Evolutionary conservation across 164 flowering plant species (phyloP), one percentile per base, ranked within the genome.

Genomic region (Magnolia officinalis): DNA sequence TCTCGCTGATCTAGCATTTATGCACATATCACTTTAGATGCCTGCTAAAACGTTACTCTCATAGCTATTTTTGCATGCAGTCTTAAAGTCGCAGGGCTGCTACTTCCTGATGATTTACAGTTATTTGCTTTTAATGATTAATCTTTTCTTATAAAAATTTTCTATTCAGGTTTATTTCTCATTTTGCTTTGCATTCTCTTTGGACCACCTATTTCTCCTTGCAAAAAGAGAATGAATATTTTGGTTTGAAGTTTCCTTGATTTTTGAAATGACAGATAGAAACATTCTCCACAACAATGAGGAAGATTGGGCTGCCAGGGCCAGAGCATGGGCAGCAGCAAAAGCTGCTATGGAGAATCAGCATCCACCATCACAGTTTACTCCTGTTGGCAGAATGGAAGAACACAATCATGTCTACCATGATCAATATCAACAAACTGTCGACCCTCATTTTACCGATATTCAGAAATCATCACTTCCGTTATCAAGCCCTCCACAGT

Each of bases 271-370:
- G 58, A 50, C 77, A 83, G 83, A 81, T 61, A 65, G 76, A 67
- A 77, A 31, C 59, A 55, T 82, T 88, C 90, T 83, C 24, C 88
- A 82, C 72, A 87, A 73, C 82, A 88, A 89, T 84, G 93, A 84
- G 75, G 94, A 92, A 80, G 99, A 91, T 76, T 96, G 95, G 99
- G 99, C 89, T 78, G 92, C 98, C 49, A 88, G 81, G 82, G 99
- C 99, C 67, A 90, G 86, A 80, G 99, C 91, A 75, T 96, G 99
- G 99, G 97, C 97, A 37, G 87, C 91, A 77, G 86, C 97, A 8
- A 90, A 87, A 79, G 78, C 86, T 75, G 87, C 93, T 19, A 79
- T 81, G 80, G 96, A 94, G 63, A 81, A 80, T 81, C 98, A 91
- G 74, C 91, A 88, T 55, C 75, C 80, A 13, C 92, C 80, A 68